Base-by-base conservation (phyloP, 1,139 yeast species). In the Geotrichum histeridarum region DNA sequence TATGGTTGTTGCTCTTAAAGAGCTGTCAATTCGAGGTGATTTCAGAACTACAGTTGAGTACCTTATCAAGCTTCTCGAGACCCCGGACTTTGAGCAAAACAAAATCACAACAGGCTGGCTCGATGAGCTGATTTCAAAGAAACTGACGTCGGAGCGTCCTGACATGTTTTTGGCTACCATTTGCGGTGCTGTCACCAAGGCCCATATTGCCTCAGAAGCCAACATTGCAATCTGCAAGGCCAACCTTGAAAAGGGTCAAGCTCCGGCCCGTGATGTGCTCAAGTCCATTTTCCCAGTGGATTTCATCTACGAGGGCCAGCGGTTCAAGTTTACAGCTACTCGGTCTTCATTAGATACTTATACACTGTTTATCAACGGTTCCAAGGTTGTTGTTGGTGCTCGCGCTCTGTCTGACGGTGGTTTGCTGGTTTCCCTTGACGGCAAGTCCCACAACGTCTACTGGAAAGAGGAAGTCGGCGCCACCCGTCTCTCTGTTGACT, bases 11-110 rank as follows among this genome's bases (percentile, higher is more conserved):
- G 99, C 99, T 0, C 78, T 93, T 70, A 93, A 93, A 72, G 99
- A 93, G 72, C 80, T 93, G 64, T 86, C 95, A 56, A 93, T 93
- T 66, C 84, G 99, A 73, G 99, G 99, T 78, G 99, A 93, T 69
- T 93, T 93, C 77, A 83, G 96, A 73, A 93, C 99, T 42, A 93
- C 99, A n/a, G 96, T 93, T 59, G 99, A 93, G 73, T 94, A 94
- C 69, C 80, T 94, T 68, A 93, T 94, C 71, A 91, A 93, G 71
- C 79, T 93, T 63, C 79, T 93, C 65, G 98, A 93, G 75, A 91
- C 99, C 41, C 95, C 96, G 53, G 99, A 87, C 70, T 93, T 93
- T 66, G 97, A 90, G 74, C 91, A 86, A 59, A 94, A 93, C 72
- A 91, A 95, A 51, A 91, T 93, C 66, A 93, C 99, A 59, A 93